Base-by-base conservation (phyloP, 2,329 filamentous ascomycete genomes). In the Aspergillus fructus region DNA sequence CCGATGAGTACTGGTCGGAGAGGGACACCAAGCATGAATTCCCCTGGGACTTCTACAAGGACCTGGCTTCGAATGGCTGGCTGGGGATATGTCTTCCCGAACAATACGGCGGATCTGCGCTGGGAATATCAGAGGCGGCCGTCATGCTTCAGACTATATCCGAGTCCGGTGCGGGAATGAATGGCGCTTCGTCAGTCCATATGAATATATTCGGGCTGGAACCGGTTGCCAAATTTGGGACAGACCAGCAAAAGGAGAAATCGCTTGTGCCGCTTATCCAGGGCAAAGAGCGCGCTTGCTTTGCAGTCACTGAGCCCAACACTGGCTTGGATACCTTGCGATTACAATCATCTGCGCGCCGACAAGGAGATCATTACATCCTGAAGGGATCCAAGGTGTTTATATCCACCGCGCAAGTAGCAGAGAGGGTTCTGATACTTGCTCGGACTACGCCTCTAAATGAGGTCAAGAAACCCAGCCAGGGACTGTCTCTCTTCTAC, bases 141-240 rank as follows among this genome's bases (percentile, higher is more conserved):
- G 68, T 78, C 3, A 79, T 79, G 78, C 76, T 80, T 75, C 77
- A 79, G 58, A 80, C 77, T 4, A 75, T 80, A 19, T 71, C 77
- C 3, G 78, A 79, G 62, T 74, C 69, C 1, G 77, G 78, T 0
- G 78, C 71, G 5, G 77, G 76, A 2, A 75, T 77, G 67, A 73
- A 74, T 1, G 78, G 69, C 5, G 73, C 74, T 3, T 75, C 71
- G 6, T 74, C 74, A 1, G 73, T 80, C 11, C 78, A 80, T 53
- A 79, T 79, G 76, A 80, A 80, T 53, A 79, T 80, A 24, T 80
- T 79, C 57, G 77, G 76, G 1, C 62, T 79, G 3, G 75, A 76
- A 48, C 78, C 78, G 0, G 76, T 79, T 1, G 72, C 74, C 13
- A 79, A 78, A 58, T 79, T 76, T 46, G 77, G 73, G 4, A 76